Conservation (phyloP, 441 rosid genomes). For the Melastoma candidum region DNA sequence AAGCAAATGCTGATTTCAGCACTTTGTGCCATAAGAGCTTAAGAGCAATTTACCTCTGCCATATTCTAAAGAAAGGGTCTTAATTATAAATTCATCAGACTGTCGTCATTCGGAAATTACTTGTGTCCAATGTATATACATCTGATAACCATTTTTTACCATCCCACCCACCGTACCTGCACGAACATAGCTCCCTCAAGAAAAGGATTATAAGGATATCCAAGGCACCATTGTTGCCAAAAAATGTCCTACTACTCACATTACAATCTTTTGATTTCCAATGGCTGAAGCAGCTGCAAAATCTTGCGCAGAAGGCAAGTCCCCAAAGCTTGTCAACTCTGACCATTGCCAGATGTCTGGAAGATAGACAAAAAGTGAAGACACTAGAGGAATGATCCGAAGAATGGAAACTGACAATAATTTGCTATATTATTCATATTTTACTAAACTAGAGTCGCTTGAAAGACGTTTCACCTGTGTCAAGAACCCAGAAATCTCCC, state of each 20-base stretch:
- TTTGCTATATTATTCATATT: neutral
- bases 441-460: neutral
- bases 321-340: constrained; percentile 85
- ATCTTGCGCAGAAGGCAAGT: constrained; percentile 89
- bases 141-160: constrained; percentile 99
- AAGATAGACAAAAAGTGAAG: constrained; percentile 14
- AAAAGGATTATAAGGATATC: neutral
- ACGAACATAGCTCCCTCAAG: constrained; percentile 15
- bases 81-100: constrained; percentile 6
- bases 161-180: constrained; percentile 99
- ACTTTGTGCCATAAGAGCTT: neutral
- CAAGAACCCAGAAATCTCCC: constrained; percentile 97
- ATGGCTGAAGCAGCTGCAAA: constrained; percentile 90
- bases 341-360: constrained; percentile 99
- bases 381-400: constrained; percentile 4
- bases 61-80: neutral
- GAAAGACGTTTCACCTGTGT: constrained; percentile 57
- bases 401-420: neutral
- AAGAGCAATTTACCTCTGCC: constrained; percentile 65
- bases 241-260: constrained; percentile 34
- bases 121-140: constrained; percentile 89
- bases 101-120: constrained; percentile 28
- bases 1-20: too few relatives aligned
- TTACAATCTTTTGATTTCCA: constrained; percentile 78
- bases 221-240: neutral